A percentile compares a stretch with the other conserved stretches of the same genome.
These are phyloP conservation scores for Dictyostelium purpureum DNA, from an alignment of 78 protist genomes.

Conservation along the genomic window DNA sequence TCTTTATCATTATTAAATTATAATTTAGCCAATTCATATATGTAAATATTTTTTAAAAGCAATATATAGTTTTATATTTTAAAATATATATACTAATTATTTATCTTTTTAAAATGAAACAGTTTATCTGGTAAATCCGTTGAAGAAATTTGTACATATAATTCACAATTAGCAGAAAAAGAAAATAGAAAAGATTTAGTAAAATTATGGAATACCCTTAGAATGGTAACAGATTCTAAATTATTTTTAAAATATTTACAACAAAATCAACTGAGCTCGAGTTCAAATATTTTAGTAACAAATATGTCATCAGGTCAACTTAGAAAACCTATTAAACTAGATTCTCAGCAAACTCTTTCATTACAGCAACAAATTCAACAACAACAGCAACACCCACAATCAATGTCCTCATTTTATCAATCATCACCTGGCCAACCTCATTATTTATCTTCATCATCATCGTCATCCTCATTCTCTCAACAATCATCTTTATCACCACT, in stretches of 20 bases:
- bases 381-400: too few relatives aligned
- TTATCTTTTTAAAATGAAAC: background rate
- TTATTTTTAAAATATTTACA: background rate
- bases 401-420: background rate
- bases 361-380: too few relatives aligned
- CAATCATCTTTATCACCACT: constrained; percentile 1
- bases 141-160: constrained; percentile 49
- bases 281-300: too few relatives aligned
- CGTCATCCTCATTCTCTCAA: background rate
- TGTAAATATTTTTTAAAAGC: constrained; percentile 23
- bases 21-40: constrained; percentile 37
- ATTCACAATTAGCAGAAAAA: constrained; percentile 26
- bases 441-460: background rate
- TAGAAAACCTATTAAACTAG: background rate
- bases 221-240: constrained; percentile 44
- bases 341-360: too few relatives aligned
- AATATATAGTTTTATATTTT: background rate
- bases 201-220: constrained; percentile 27
- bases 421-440: background rate
- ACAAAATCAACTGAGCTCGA: background rate
- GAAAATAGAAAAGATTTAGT: constrained; percentile 66
- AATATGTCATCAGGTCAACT: too few relatives aligned
- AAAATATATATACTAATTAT: background rate
- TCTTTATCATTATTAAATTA: constrained; percentile 21
- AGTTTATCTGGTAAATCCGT: constrained; percentile 35